phyloP scores from a whole-genome alignment of 108 stramenopile species.

The Nannochloropsis salina region DNA sequence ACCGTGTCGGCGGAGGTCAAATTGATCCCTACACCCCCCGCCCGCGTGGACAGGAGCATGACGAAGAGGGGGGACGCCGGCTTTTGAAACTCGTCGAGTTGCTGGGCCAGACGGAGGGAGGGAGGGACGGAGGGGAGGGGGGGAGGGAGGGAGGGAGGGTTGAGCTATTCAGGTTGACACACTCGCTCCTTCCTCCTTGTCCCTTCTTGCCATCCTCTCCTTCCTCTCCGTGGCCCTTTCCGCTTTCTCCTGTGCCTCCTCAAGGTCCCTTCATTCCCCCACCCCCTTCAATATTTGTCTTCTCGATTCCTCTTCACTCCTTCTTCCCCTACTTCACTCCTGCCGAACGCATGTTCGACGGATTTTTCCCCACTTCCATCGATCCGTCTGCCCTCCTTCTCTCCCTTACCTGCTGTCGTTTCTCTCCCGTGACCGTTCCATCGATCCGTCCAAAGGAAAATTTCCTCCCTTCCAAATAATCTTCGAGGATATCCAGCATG shows the following conservation, averaged over 20 bases:
- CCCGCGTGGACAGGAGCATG: slow-evolving; percentile 35
- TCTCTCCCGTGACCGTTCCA: slow-evolving; percentile 56
- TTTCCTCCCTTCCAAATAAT: slow-evolving; percentile 66
- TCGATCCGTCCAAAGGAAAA: slow-evolving; percentile 84
- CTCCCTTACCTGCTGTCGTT: slow-evolving; percentile 80
- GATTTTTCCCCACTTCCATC: background rate
- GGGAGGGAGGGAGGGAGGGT: background rate
- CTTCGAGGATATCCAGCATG: slow-evolving; percentile 95
- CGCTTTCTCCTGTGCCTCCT: background rate
- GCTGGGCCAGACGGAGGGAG: background rate
- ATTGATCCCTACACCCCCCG: slow-evolving; percentile 41
- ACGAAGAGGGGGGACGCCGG: slow-evolving; percentile 42
- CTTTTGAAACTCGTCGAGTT: background rate
- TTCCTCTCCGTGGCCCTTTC: background rate
- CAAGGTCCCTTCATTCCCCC: slow-evolving; percentile 8
- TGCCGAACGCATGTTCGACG: no score
- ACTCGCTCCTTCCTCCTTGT: slow-evolving; percentile 34
- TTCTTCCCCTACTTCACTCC: no score
- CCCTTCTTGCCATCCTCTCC: slow-evolving; percentile 25
- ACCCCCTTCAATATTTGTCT: background rate
- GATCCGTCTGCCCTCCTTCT: slow-evolving; percentile 41
- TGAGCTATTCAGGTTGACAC: background rate
- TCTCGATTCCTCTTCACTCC: no score
- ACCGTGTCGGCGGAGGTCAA: slow-evolving; percentile 61
- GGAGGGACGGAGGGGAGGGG: background rate